These are phyloP conservation scores for Penicillium crystallinum DNA, from an alignment of 495 filamentous ascomycete genomes.

Conservation along the genomic window DNA sequence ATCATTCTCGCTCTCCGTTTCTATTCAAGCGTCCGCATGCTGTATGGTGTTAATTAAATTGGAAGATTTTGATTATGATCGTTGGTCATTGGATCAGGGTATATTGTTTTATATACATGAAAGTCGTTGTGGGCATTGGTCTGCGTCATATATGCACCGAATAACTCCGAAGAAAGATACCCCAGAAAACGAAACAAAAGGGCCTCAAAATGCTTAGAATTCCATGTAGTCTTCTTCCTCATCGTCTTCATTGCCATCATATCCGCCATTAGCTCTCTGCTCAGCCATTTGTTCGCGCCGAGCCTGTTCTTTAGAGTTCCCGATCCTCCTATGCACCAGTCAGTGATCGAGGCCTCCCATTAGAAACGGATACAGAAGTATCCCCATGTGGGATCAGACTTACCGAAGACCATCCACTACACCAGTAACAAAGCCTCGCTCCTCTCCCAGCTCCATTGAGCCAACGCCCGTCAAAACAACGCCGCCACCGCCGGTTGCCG, in stretches of 20 bases:
- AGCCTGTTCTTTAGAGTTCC: constrained; percentile 45
- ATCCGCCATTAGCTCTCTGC: constrained; percentile 36
- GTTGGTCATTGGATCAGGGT: constrained; percentile 24
- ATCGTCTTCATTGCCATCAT: constrained; percentile 38
- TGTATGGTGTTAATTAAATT: constrained; percentile 37
- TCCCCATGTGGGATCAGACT: neutral
- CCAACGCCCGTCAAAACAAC: constrained; percentile 79
- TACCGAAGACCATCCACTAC: constrained; percentile 82
- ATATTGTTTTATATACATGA: constrained; percentile 36
- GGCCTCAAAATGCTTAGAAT: constrained; percentile 25
- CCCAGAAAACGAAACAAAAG: neutral
- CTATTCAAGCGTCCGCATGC: constrained; percentile 36
- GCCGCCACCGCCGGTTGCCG: constrained; percentile 55
- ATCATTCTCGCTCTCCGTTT: constrained; percentile 17
- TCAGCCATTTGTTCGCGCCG: constrained; percentile 44
- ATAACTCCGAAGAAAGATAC: constrained; percentile 22
- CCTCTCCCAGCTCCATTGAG: constrained; percentile 85
- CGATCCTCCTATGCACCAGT: constrained; percentile 33
- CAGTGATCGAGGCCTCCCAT: neutral
- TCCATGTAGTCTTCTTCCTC: constrained; percentile 48
- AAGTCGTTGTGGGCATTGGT: constrained; percentile 19
- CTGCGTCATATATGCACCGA: constrained; percentile 22
- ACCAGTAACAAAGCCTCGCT: constrained; percentile 73
- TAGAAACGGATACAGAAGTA: neutral
- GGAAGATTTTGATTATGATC: constrained; percentile 25